Evolutionary conservation across 495 filamentous ascomycete genomes (phyloP), one percentile per base, ranked within the genome.

Genomic region (Aspergillus bertholletiae): DNA sequence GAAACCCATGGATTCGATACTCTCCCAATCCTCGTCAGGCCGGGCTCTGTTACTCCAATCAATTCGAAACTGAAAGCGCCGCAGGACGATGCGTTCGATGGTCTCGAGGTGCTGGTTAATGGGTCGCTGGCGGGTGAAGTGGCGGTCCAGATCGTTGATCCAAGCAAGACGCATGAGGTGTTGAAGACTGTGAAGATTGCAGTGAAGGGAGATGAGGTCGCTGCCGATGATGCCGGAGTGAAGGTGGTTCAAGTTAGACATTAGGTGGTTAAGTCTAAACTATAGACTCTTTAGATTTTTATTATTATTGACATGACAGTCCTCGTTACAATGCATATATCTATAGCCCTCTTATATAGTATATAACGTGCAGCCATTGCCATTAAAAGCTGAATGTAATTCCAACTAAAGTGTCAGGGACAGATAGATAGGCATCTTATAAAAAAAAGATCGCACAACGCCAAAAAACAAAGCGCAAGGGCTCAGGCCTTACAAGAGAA

Each of bases 1-100:
- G 74, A 75, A 47, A 77, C 67, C 21, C 72, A 74, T 57, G 71
- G 59, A 15, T 75, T 75, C 57, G 68, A 73, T 46, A 71, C 70
- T 0, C 28, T 77, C 44, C 73, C 74, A 1, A 65, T 77, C 21
- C 56, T 75, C 13, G 58, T 75, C 37, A 67, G 73, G 11, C 72
- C 71, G 7, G 70, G 70, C 0, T 67, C 72, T 6, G 69, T 72
- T 7, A 75, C 68, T 6, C 54, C 66, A 2, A 51, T 67, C 2
- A 76, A 75, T 48, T 64, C 58, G 3, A 61, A 57, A 45, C 48
- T 76, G 32, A 65, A 66, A 54, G 64, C 54, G 1, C 71, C 74
- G 0, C 60, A 73, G 46, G 68, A 61, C 37, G 67, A 73, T 62
- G 61, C 71, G 11, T 32, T 76, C 37, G 51, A 61, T 22, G 74